Percentiles rank a stretch among this genome's conserved stretches.
phyloP scores from a whole-genome alignment of 345 rosid genomes.

The Combretum micranthum region DNA sequence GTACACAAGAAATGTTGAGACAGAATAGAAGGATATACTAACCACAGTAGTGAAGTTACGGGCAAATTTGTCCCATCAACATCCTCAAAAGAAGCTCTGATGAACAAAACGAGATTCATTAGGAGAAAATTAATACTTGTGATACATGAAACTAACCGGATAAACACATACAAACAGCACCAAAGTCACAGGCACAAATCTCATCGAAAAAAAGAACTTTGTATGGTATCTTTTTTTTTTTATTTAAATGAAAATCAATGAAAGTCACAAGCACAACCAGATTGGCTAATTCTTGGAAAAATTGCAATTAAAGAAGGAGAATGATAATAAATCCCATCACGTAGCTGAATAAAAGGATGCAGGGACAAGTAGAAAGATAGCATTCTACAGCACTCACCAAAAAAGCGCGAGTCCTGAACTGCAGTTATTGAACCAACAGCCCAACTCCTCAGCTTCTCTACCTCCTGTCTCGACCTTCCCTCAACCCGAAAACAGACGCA shows the following conservation, averaged over 20 bases:
- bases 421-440: constrained; percentile 40
- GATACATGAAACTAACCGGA: not conserved
- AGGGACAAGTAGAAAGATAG: no score
- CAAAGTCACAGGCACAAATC: not conserved
- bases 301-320: no score
- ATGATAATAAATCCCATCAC: not conserved
- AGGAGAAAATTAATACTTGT: not conserved
- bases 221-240: no score
- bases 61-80: constrained; percentile 39
- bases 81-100: constrained; percentile 44
- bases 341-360: not conserved
- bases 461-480: constrained; percentile 17
- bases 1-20: no score
- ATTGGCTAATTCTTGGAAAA: no score
- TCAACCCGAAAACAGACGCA: constrained; percentile 25
- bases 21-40: constrained; percentile 10
- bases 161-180: not conserved
- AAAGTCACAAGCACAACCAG: no score
- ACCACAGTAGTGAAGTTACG: constrained; percentile 38
- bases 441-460: constrained; percentile 41
- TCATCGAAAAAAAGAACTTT: no score
- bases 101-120: not conserved
- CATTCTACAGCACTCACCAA: constrained; percentile 27
- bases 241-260: no score
- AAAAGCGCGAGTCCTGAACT: constrained; percentile 35